Percentiles rank a stretch among this genome's conserved stretches.
phyloP scores from a whole-genome alignment of 306 rosid species.

The Quercus suber region DNA sequence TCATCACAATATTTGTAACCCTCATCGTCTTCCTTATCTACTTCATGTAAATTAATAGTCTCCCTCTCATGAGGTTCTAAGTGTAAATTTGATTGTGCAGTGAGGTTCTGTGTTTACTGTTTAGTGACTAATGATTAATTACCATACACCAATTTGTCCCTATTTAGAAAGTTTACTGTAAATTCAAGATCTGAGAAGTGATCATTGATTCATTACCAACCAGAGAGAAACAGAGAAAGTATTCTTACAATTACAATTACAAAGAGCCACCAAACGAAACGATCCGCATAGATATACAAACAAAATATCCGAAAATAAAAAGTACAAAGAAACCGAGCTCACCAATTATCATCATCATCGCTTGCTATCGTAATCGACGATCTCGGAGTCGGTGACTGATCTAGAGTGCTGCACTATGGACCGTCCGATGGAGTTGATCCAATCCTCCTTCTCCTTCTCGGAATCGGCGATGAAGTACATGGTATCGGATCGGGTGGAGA shows the following conservation, averaged over 20 bases:
- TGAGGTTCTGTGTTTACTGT: no score
- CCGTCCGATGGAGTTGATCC: constrained; percentile 49
- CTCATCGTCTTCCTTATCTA: no score
- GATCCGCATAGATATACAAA: constrained; percentile 1
- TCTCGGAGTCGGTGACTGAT: constrained; percentile 42
- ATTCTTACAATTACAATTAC: neutral
- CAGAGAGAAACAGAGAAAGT: neutral
- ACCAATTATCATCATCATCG: constrained; percentile 16
- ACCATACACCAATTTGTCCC: accelerated
- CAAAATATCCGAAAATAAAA: neutral
- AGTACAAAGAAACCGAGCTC: neutral
- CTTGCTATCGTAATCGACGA: constrained; percentile 40
- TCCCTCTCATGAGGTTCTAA: no score
- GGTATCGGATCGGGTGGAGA: constrained; percentile 27
- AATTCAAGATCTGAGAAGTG: neutral
- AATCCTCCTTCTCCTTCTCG: constrained; percentile 40
- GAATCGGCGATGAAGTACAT: constrained; percentile 41
- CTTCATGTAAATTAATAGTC: constrained; percentile 16
- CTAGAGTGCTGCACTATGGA: constrained; percentile 46
- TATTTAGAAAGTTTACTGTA: neutral
- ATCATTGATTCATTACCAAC: neutral
- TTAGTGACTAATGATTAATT: no score
- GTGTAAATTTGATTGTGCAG: no score
- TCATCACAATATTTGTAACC: no score
- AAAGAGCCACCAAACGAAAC: neutral